phyloP scores from a whole-genome alignment of 345 rosid genomes.

The Citrus mangshanensis region DNA sequence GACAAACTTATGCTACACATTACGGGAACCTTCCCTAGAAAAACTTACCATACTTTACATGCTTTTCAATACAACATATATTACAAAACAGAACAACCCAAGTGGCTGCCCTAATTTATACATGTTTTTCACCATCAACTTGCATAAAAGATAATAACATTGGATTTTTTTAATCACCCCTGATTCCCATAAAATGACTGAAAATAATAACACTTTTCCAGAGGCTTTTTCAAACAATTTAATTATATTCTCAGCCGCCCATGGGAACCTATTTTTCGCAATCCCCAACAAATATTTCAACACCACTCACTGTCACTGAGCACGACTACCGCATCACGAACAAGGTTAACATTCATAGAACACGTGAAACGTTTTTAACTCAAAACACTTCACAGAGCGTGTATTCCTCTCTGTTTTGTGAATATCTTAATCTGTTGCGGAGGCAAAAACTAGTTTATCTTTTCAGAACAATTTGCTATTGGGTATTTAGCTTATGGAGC shows the following conservation, averaged over 20 bases:
- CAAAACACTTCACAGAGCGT: not conserved
- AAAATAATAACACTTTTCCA: not conserved
- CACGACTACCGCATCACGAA: not conserved
- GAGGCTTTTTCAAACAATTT: not conserved
- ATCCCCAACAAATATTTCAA: not conserved
- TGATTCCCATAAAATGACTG: not conserved
- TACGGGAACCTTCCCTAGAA: conserved; percentile 2
- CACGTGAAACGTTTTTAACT: not conserved
- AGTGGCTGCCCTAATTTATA: not conserved
- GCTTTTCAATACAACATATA: no score
- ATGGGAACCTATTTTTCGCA: not conserved
- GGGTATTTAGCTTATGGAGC: not conserved
- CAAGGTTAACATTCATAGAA: not conserved
- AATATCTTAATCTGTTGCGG: not conserved
- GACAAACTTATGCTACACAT: not conserved
- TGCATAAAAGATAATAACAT: not conserved
- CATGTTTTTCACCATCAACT: not conserved
- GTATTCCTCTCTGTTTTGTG: not conserved
- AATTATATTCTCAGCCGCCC: not conserved
- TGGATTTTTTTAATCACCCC: not conserved
- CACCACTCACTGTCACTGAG: not conserved
- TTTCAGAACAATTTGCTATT: not conserved
- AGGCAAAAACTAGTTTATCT: no score
- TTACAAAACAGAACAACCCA: not conserved
- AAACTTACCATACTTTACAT: not conserved